Evolutionary conservation across 164 flowering plant genomes (phyloP).

Genomic region (Stephania japonica): DNA sequence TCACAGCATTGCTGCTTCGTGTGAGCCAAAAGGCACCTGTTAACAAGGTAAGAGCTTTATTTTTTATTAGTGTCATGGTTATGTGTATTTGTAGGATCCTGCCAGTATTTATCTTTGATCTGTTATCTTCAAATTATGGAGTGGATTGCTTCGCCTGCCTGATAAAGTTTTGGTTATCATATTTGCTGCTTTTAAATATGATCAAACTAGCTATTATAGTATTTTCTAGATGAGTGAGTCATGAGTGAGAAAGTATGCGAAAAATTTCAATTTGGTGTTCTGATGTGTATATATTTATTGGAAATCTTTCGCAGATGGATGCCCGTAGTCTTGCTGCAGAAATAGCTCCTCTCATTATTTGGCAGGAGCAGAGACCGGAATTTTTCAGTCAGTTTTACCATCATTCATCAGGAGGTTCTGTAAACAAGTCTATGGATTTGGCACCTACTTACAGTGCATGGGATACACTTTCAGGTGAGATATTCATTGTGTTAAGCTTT

Average conservation of each 20-base stretch:
- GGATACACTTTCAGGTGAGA: slow-evolving; percentile 74
- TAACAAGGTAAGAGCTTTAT: slow-evolving; percentile 53
- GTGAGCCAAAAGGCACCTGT: slow-evolving; percentile 83
- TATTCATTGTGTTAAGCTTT: background rate
- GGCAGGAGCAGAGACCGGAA: slow-evolving; percentile 69
- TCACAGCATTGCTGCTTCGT: slow-evolving; percentile 75
- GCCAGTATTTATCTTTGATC: no score
- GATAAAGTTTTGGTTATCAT: no score
- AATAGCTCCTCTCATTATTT: slow-evolving; percentile 78
- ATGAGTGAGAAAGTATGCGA: background rate
- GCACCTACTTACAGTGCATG: slow-evolving; percentile 36
- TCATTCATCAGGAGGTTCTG: slow-evolving; percentile 25
- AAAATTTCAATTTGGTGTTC: background rate
- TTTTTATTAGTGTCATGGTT: background rate
- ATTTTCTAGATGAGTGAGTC: background rate
- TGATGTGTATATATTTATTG: slow-evolving; percentile 1
- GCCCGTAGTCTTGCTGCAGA: slow-evolving; percentile 76
- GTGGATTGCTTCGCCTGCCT: no score
- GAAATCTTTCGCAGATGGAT: slow-evolving; percentile 59
- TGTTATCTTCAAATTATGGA: no score
- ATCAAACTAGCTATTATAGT: background rate
- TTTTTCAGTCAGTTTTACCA: slow-evolving; percentile 46
- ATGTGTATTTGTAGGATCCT: no score
- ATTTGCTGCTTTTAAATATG: background rate
- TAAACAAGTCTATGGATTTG: slow-evolving; percentile 31